phyloP scores from a whole-genome alignment of 2,329 filamentous ascomycete genomes.

The Aspergillus sp. region DNA sequence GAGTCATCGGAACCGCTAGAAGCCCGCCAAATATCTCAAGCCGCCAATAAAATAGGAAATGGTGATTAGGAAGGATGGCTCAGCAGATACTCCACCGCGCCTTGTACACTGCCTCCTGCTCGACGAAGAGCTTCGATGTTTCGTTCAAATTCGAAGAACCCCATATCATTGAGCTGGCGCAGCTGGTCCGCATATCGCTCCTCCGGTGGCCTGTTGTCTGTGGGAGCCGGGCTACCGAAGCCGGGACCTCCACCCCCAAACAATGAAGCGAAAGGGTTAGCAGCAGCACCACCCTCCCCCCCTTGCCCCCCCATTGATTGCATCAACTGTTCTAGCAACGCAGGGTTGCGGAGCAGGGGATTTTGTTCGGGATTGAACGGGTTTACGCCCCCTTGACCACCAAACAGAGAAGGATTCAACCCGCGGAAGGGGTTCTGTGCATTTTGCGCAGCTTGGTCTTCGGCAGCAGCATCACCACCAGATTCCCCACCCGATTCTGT shows the following conservation, averaged over 20 bases:
- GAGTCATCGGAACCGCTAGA: neutral
- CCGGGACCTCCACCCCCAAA: conserved; percentile 58
- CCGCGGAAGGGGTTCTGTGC: conserved; percentile 66
- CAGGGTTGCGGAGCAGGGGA: conserved; percentile 60
- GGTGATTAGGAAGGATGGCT: conserved; percentile 30
- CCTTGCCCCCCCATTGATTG: conserved; percentile 46
- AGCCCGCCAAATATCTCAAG: conserved; percentile 2
- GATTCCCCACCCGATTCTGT: conserved; percentile 28
- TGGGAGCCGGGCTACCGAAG: conserved; percentile 53
- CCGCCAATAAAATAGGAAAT: neutral
- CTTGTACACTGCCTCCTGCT: conserved; percentile 90
- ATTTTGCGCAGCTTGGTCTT: conserved; percentile 38
- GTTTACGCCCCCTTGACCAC: conserved; percentile 45
- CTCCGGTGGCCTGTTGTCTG: conserved; percentile 86
- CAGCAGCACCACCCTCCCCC: conserved; percentile 36
- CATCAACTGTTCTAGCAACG: conserved; percentile 59
- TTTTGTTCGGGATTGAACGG: conserved; percentile 51
- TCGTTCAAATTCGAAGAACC: conserved; percentile 93
- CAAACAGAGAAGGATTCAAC: conserved; percentile 51
- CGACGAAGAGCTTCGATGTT: conserved; percentile 86
- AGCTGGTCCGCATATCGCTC: conserved; percentile 90
- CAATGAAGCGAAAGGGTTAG: conserved; percentile 48
- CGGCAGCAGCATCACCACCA: conserved; percentile 29
- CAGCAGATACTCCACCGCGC: conserved; percentile 54
- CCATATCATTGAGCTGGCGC: conserved; percentile 96